A percentile compares a stretch with the other conserved stretches of the same genome.
Evolutionary conservation across 176 grass and related monocot genomes (phyloP).

Genomic region (Musa troglodytarum): DNA sequence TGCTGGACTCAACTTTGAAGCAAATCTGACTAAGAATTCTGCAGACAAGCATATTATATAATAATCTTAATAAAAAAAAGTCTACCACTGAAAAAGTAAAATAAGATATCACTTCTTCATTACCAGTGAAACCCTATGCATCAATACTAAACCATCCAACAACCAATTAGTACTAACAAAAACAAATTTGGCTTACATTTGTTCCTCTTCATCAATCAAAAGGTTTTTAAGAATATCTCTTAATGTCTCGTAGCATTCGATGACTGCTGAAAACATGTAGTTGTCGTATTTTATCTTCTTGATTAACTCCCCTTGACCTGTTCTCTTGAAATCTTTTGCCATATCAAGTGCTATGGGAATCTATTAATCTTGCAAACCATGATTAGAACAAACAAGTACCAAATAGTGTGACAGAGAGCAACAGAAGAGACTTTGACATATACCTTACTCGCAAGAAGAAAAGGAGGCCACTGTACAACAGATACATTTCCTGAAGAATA

Average conservation of each 20-base stretch:
- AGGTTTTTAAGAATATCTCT: slow-evolving; percentile 42
- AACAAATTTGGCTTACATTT: slow-evolving; percentile 32
- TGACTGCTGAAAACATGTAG: slow-evolving; percentile 60
- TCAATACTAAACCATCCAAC: neutral
- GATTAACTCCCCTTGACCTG: slow-evolving; percentile 48
- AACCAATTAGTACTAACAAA: neutral
- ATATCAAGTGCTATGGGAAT: slow-evolving; percentile 91
- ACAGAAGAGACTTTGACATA: neutral
- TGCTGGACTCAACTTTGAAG: slow-evolving; percentile 26
- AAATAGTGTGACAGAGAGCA: neutral
- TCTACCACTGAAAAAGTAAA: neutral
- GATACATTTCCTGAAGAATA: slow-evolving; percentile 37
- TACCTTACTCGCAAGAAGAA: slow-evolving; percentile 98
- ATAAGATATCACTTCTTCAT: neutral
- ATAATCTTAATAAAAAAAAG: slow-evolving; percentile 14
- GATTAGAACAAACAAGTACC: neutral
- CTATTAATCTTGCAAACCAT: slow-evolving; percentile 26
- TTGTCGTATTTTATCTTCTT: slow-evolving; percentile 55
- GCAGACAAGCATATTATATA: slow-evolving; percentile 7
- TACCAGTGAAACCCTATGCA: neutral
- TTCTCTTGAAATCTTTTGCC: slow-evolving; percentile 76
- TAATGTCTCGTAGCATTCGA: slow-evolving; percentile 72
- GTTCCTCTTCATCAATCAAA: slow-evolving; percentile 38
- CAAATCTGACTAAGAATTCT: slow-evolving; percentile 45
- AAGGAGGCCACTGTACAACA: slow-evolving; percentile 86